Percentiles rank a stretch among this genome's conserved stretches.
Evolutionary conservation across 768 basidiomycete species (phyloP).

Genomic region (Boletus subcaerulescens): DNA sequence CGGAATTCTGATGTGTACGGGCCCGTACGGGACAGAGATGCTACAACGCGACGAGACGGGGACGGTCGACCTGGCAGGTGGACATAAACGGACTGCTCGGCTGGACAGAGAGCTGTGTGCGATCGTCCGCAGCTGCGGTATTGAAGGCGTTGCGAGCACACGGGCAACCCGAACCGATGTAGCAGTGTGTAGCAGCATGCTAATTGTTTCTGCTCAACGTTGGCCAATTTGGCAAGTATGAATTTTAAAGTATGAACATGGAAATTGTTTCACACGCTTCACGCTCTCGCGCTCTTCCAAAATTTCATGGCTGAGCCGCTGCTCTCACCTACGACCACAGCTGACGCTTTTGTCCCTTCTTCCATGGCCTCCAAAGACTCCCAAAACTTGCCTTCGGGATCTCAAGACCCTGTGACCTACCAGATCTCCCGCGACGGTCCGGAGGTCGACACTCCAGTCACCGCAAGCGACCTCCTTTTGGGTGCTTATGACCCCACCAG

Average conservation of each 20-base stretch:
- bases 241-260: neutral
- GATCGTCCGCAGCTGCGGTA: slow-evolving; percentile 23
- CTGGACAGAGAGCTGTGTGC: slow-evolving; percentile 21
- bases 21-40: slow-evolving; percentile 5
- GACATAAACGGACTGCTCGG: slow-evolving; percentile 19
- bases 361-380: slow-evolving; percentile 31
- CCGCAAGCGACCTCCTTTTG: slow-evolving; percentile 84
- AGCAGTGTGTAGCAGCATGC: slow-evolving; percentile 13
- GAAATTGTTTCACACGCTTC: slow-evolving; percentile 20
- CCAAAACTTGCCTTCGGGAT: slow-evolving; percentile 33
- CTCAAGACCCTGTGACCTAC: slow-evolving; percentile 44
- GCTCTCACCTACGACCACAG: slow-evolving; percentile 18
- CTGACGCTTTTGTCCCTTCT: neutral
- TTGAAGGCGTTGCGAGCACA: slow-evolving; percentile 20
- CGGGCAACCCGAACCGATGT: slow-evolving; percentile 21
- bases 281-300: slow-evolving; percentile 27
- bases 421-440: slow-evolving; percentile 43
- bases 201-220: slow-evolving; percentile 31
- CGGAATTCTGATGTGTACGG: slow-evolving; percentile 3
- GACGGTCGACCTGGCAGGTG: slow-evolving; percentile 17
- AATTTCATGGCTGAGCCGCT: slow-evolving; percentile 23
- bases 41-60: slow-evolving; percentile 6
- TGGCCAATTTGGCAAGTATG: slow-evolving; percentile 9
- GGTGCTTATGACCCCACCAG: slow-evolving; percentile 87
- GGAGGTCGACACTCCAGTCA: slow-evolving; percentile 57